Evolutionary conservation across 2,329 filamentous ascomycete genomes (phyloP).

Genomic region (Monosporascus ibericus): DNA sequence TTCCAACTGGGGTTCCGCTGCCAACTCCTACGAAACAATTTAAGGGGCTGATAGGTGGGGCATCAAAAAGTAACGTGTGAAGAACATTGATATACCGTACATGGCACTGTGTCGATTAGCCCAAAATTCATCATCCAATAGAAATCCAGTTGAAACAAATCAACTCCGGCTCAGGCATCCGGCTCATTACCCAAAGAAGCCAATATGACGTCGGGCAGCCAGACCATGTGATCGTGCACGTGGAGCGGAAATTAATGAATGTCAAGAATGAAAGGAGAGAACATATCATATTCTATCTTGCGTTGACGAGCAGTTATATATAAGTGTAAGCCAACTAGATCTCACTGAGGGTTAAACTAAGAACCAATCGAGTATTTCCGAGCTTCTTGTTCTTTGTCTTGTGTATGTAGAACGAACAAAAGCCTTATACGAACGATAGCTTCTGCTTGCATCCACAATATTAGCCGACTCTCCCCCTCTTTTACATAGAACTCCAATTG

Average conservation of each 20-base stretch:
- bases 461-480: slow-evolving; percentile 3
- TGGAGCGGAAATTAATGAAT: neutral
- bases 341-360: too few species aligned
- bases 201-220: neutral
- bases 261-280: neutral
- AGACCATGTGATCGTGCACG: neutral
- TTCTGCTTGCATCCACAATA: slow-evolving; percentile 1
- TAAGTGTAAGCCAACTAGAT: neutral
- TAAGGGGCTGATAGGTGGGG: too few species aligned
- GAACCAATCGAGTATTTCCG: too few species aligned
- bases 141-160: neutral
- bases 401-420: too few species aligned
- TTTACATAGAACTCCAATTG: neutral
- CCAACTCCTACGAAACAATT: too few species aligned
- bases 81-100: fast-evolving
- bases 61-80: too few species aligned
- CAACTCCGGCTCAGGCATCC: neutral
- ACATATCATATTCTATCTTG: too few species aligned
- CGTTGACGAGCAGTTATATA: neutral
- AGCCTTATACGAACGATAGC: too few species aligned
- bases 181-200: neutral
- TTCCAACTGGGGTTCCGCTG: too few species aligned
- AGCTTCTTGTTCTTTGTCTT: too few species aligned
- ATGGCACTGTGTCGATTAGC: too few species aligned
- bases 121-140: neutral